Percentiles rank a stretch among this genome's conserved stretches.
phyloP scores from a whole-genome alignment of 805 yeast species.

The Kluyveromyces dobzhanskii region DNA sequence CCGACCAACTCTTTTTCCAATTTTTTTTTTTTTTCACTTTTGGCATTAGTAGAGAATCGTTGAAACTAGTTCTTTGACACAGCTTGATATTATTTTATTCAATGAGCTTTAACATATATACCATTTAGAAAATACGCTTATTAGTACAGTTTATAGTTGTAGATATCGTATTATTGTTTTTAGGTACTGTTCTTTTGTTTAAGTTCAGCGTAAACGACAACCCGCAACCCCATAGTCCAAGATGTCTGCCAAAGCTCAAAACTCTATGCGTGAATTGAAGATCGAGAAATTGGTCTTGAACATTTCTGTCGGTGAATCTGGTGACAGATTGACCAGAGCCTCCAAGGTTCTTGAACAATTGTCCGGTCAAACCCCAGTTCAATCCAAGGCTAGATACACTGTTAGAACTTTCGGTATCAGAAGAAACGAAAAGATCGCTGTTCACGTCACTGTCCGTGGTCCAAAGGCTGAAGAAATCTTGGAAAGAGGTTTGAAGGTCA shows the following conservation, averaged over 20 bases:
- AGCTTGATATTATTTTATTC: too few relatives aligned
- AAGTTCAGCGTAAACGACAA: not conserved
- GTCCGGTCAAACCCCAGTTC: slow-evolving; percentile 99
- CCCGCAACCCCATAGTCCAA: slow-evolving; percentile 16
- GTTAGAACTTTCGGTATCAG: slow-evolving; percentile 99
- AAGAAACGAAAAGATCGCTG: slow-evolving; percentile 99
- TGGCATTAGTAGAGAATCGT: too few relatives aligned
- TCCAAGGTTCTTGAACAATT: slow-evolving; percentile 99
- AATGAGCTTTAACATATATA: too few relatives aligned
- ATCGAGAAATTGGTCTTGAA: slow-evolving; percentile 99
- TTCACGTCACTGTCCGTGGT: slow-evolving; percentile 99
- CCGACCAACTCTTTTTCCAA: too few relatives aligned
- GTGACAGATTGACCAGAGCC: slow-evolving; percentile 99
- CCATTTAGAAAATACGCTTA: too few relatives aligned
- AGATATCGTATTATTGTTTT: too few relatives aligned
- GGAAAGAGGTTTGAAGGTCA: slow-evolving; percentile 99
- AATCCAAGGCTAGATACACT: slow-evolving; percentile 99
- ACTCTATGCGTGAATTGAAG: slow-evolving; percentile 98
- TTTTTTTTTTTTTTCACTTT: too few relatives aligned
- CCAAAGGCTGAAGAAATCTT: slow-evolving; percentile 99
- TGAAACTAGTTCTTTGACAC: too few relatives aligned
- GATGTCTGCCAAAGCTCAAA: slow-evolving; percentile 58
- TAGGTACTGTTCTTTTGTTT: too few relatives aligned
- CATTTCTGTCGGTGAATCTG: slow-evolving; percentile 99
- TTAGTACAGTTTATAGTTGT: too few relatives aligned